Evolutionary conservation across 2,329 filamentous ascomycete genomes (phyloP).

Genomic region (Ustulina deusta): DNA sequence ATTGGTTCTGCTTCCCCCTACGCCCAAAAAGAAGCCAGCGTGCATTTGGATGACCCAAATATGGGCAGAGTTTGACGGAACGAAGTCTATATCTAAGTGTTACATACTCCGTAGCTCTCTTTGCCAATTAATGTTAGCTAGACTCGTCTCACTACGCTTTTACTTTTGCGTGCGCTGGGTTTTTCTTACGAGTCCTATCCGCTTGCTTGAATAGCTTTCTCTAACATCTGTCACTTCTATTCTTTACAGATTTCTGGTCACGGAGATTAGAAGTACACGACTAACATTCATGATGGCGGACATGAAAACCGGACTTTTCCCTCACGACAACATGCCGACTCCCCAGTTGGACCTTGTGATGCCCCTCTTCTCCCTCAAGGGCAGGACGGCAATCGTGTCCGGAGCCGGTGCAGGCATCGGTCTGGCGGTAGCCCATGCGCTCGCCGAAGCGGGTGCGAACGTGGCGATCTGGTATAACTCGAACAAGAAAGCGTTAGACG

Average conservation of each 20-base stretch:
- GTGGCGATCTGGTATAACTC: constrained; percentile 79
- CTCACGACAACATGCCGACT: constrained; percentile 66
- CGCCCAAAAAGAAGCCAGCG: not conserved
- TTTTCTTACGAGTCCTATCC: not conserved
- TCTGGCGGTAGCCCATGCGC: constrained; percentile 70
- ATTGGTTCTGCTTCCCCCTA: not conserved
- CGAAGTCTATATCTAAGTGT: constrained; percentile 6
- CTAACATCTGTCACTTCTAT: not conserved
- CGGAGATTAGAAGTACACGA: not conserved
- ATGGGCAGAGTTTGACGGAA: not conserved
- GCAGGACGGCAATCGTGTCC: constrained; percentile 76
- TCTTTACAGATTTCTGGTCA: not conserved
- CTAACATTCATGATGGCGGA: constrained; percentile 53
- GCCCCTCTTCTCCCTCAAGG: constrained; percentile 76
- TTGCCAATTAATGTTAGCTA: not conserved
- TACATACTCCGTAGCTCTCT: not conserved
- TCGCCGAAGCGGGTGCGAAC: constrained; percentile 78
- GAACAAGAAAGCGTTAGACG: constrained; percentile 72
- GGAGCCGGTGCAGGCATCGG: constrained; percentile 71
- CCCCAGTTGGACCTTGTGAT: constrained; percentile 66
- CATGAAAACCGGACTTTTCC: constrained; percentile 64
- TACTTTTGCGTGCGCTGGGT: not conserved
- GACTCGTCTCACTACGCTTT: too few species aligned
- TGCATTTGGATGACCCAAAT: constrained; percentile 3
- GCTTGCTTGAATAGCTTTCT: not conserved